Evolutionary conservation across 2,329 filamentous ascomycete genomes (phyloP).

Genomic region (Truncatella angustata): DNA sequence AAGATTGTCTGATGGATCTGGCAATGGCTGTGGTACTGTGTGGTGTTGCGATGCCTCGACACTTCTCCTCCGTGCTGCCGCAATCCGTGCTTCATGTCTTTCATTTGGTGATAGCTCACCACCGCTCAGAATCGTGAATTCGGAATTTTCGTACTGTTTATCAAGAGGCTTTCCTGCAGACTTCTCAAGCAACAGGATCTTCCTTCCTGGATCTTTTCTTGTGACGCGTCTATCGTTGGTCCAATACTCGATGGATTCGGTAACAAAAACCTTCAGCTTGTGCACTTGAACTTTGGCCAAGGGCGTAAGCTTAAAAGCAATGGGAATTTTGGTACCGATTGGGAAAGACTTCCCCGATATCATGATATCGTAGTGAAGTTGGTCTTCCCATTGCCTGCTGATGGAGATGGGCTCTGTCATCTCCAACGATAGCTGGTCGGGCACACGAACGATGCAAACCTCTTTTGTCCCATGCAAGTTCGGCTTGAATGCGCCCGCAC

Average conservation of each 20-base stretch:
- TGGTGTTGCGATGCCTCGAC: slow-evolving; percentile 46
- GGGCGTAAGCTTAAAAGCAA: slow-evolving; percentile 91
- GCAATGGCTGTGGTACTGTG: slow-evolving; percentile 40
- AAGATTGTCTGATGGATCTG: slow-evolving; percentile 64
- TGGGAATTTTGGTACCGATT: slow-evolving; percentile 81
- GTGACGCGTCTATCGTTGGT: slow-evolving; percentile 83
- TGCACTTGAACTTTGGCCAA: slow-evolving; percentile 92
- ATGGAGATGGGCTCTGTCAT: slow-evolving; percentile 93
- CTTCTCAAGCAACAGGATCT: slow-evolving; percentile 86
- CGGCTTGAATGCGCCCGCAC: slow-evolving; percentile 84
- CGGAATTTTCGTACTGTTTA: slow-evolving; percentile 71
- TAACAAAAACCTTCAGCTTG: slow-evolving; percentile 86
- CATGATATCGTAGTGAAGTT: slow-evolving; percentile 92
- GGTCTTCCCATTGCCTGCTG: slow-evolving; percentile 90
- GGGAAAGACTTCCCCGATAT: slow-evolving; percentile 96
- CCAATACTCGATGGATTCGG: slow-evolving; percentile 89
- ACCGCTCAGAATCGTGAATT: slow-evolving; percentile 73
- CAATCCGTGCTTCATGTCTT: slow-evolving; percentile 45
- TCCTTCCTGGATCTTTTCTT: slow-evolving; percentile 77
- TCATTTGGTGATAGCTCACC: slow-evolving; percentile 65
- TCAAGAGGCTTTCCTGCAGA: slow-evolving; percentile 74
- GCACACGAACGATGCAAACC: slow-evolving; percentile 79
- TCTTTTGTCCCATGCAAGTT: slow-evolving; percentile 83
- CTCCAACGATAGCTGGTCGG: slow-evolving; percentile 83
- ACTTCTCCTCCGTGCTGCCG: slow-evolving; percentile 51